Evolutionary conservation across 192 early-diverging fungal species (phyloP).

Genomic region (Linnemannia schmuckeri): DNA sequence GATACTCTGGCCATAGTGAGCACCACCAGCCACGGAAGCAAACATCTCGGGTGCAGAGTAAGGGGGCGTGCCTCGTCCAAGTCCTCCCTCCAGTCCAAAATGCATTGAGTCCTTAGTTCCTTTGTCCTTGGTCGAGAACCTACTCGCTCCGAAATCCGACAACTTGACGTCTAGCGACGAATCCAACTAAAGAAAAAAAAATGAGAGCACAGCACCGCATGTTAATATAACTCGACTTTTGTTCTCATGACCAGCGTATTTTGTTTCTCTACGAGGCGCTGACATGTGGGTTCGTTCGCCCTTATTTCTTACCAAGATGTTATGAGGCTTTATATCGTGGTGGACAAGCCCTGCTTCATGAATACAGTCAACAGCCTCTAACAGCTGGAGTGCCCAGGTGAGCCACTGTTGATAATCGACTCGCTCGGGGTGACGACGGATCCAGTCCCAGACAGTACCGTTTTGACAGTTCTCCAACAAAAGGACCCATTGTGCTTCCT

Average conservation of each 20-base stretch:
- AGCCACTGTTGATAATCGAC: constrained; percentile 59
- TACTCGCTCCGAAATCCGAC: constrained; percentile 58
- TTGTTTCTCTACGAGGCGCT: constrained; percentile 4
- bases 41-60: constrained; percentile 72
- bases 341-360: constrained; percentile 65
- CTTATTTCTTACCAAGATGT: constrained; percentile 60
- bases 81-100: constrained; percentile 27
- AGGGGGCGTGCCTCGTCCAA: constrained; percentile 60
- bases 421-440: constrained; percentile 55
- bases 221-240: background rate
- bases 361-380: constrained; percentile 64
- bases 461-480: constrained; percentile 69
- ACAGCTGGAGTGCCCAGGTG: constrained; percentile 68
- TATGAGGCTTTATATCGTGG: constrained; percentile 74
- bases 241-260: background rate
- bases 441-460: constrained; percentile 71
- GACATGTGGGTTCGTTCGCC: background rate
- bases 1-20: constrained; percentile 22
- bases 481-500: constrained; percentile 57
- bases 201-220: constrained; percentile 30
- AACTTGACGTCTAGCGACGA: constrained; percentile 24
- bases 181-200: constrained; percentile 57
- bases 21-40: constrained; percentile 26
- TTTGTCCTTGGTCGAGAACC: constrained; percentile 10
- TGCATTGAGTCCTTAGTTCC: background rate